Conservation (phyloP, 805 yeast species). For the Cyberlindnera xishuangbannaensis region DNA sequence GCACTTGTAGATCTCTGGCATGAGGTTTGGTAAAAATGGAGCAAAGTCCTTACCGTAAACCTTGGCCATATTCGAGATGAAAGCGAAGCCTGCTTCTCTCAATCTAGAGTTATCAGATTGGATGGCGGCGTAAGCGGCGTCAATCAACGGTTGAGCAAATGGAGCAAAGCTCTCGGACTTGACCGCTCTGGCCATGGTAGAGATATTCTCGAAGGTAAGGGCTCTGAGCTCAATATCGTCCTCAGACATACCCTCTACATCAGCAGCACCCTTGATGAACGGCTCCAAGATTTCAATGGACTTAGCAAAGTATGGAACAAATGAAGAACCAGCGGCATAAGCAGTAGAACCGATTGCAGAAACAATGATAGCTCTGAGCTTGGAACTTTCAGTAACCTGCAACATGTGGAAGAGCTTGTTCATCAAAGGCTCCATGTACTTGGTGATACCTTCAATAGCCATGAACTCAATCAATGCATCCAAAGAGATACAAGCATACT, state of each 20-base stretch:
- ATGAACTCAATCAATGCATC: slow-evolving; percentile 91
- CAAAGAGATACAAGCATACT: slow-evolving; percentile 83
- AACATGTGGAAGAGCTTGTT: slow-evolving; percentile 83
- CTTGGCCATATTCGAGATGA: slow-evolving; percentile 89
- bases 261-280: slow-evolving; percentile 63
- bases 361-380: slow-evolving; percentile 71
- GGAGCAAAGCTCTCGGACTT: slow-evolving; percentile 84
- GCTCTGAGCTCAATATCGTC: slow-evolving; percentile 91
- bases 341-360: slow-evolving; percentile 98
- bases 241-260: slow-evolving; percentile 72
- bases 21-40: slow-evolving; percentile 72
- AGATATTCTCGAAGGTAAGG: slow-evolving; percentile 84
- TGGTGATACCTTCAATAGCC: slow-evolving; percentile 76
- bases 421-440: slow-evolving; percentile 84
- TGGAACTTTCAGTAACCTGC: slow-evolving; percentile 66
- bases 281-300: slow-evolving; percentile 80
- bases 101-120: slow-evolving; percentile 75
- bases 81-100: slow-evolving; percentile 92
- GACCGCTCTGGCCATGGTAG: slow-evolving; percentile 95
- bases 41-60: slow-evolving; percentile 90
- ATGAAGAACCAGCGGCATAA: slow-evolving; percentile 85
- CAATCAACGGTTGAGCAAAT: slow-evolving; percentile 81
- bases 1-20: slow-evolving; percentile 80
- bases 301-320: slow-evolving; percentile 77
- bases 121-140: slow-evolving; percentile 78